These are phyloP conservation scores for Calocybe gangraenosa DNA, from an alignment of 768 basidiomycete species.

Conservation along the genomic window DNA sequence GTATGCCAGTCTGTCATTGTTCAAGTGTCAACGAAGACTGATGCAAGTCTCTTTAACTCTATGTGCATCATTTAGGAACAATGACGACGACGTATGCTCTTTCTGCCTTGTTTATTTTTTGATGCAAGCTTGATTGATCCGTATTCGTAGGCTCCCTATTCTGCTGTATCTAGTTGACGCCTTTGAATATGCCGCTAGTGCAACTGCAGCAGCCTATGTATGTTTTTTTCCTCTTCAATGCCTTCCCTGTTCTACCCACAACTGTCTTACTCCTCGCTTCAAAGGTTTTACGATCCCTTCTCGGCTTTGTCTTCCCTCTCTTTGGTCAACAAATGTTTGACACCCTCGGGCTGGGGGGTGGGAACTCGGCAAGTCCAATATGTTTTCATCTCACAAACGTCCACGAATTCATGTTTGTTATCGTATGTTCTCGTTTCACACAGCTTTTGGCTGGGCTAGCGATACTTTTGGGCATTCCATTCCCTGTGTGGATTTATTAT, in stretches of 20 bases:
- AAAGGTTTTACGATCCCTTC: conserved; percentile 42
- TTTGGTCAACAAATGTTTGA: conserved; percentile 59
- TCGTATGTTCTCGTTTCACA: conserved; percentile 4
- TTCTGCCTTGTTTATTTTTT: conserved; percentile 8
- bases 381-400: not conserved
- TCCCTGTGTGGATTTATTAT: conserved; percentile 71
- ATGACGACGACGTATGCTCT: conserved; percentile 56
- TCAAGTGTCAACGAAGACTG: too few relatives aligned
- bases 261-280: not conserved
- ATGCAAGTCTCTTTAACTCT: too few relatives aligned
- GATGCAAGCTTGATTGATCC: too few relatives aligned
- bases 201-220: conserved; percentile 61
- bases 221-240: conserved; percentile 13
- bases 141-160: conserved; percentile 56
- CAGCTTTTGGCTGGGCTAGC: conserved; percentile 52
- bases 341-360: conserved; percentile 58
- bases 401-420: not conserved
- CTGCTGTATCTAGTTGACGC: conserved; percentile 69
- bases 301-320: conserved; percentile 46
- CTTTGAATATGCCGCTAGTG: conserved; percentile 68
- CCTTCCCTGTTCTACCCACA: conserved; percentile 9
- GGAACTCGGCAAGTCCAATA: conserved; percentile 46
- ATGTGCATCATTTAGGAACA: conserved; percentile 27
- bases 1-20: conserved; percentile 5
- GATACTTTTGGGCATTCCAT: conserved; percentile 63